Base-by-base conservation (phyloP, 2,329 filamentous ascomycete genomes). In the Reticulascus tulasneorum region DNA sequence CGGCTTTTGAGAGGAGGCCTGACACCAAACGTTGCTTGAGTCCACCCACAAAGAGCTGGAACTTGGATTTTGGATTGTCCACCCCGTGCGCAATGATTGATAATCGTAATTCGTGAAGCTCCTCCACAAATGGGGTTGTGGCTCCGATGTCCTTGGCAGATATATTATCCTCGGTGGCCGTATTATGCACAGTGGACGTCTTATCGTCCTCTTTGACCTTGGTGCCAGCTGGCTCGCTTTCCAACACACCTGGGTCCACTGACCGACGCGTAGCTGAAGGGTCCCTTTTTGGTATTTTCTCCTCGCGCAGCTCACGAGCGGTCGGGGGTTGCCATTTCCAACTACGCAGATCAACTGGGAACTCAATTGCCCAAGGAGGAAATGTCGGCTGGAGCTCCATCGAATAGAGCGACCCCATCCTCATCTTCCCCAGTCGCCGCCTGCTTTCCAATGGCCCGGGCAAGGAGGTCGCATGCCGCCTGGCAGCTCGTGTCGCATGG, bases 361-460 rank as follows among this genome's bases (percentile, higher is more conserved):
- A 58, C 10, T 66, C 59, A 29, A 75, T 60, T 0, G 64, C 62
- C 75, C 73, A 78, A 7, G 60, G 51, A 2, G 66, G 61, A 12
- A 62, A 53, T 13, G 56, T 58, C 7, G 58, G 47, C 5, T 52
- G 49, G 16, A 64, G 51, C 18, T 68, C 62, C 36, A 70, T 58
- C 13, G 60, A 52, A 37, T 60, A 62, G 39, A 75, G 53, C 33
- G 66, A 73, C 15, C 68, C 72, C 64, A 79, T 75, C 33, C 66
- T 67, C 37, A 75, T 67, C 51, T 66, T 75, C 23, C 73, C 72
- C 15, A 70, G 48, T 7, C 75, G 66, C 20, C 70, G 71, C 20
- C 71, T 67, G 49, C 64, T 69, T 55, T 79, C 76, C 44, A 79
- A 60, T 1, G 75, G 74, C 0, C 75, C 75, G 0, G 71, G 69